Conservation (phyloP, 768 basidiomycete species). For the Hortiboletus campestris region DNA sequence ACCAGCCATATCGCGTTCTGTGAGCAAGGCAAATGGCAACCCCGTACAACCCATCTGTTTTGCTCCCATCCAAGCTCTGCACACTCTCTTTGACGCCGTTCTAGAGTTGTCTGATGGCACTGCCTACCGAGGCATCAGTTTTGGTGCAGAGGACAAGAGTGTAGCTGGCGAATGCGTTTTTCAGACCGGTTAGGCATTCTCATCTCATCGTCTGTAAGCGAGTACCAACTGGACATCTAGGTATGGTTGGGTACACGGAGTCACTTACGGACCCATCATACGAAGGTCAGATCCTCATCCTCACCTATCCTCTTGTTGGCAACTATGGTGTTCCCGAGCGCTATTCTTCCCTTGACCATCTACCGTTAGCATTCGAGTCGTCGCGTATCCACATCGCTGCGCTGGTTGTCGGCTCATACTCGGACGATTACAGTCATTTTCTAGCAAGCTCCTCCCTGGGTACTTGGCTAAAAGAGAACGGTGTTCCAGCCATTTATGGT, state of each 20-base stretch:
- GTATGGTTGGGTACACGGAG: slow-evolving; percentile 99
- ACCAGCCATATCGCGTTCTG: slow-evolving; percentile 45
- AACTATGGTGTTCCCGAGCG: slow-evolving; percentile 96
- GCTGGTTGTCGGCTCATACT: slow-evolving; percentile 90
- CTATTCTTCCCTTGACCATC: slow-evolving; percentile 42
- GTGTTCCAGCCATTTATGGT: slow-evolving; percentile 91
- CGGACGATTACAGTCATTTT: slow-evolving; percentile 92
- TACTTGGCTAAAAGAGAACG: slow-evolving; percentile 93
- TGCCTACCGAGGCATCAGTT: slow-evolving; percentile 84
- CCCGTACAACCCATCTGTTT: slow-evolving; percentile 37
- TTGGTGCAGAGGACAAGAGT: slow-evolving; percentile 89
- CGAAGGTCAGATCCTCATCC: slow-evolving; percentile 94
- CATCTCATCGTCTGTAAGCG: slow-evolving; percentile 3
- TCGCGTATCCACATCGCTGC: slow-evolving; percentile 92
- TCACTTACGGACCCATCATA: slow-evolving; percentile 98
- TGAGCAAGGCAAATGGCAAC: slow-evolving; percentile 36
- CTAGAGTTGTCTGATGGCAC: slow-evolving; percentile 91
- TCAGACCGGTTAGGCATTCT: slow-evolving; percentile 79
- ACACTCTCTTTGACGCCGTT: slow-evolving; percentile 53
- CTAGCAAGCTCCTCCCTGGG: slow-evolving; percentile 85
- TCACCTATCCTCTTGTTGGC: slow-evolving; percentile 95
- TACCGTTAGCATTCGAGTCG: slow-evolving; percentile 87
- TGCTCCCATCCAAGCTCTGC: slow-evolving; percentile 25
- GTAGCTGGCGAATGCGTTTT: slow-evolving; percentile 98
- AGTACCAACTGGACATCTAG: slow-evolving; percentile 42